Percentiles rank a stretch among this genome's conserved stretches.
Conservation (phyloP, 1,284 basidiomycete species). For the Entoloma clypeatum region DNA sequence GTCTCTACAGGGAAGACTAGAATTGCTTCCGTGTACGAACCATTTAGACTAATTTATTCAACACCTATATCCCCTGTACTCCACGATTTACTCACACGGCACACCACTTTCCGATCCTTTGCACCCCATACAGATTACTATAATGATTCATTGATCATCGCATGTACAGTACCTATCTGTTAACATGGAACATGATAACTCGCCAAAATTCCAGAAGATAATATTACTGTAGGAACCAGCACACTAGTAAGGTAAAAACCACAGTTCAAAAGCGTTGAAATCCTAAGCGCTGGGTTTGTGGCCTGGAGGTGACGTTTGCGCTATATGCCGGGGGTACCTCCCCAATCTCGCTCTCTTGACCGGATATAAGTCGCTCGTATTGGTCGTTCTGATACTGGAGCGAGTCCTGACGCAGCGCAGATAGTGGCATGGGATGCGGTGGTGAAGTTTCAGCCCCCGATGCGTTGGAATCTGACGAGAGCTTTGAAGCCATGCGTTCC, state of each 20-base stretch:
- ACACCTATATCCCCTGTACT: conserved; percentile 19
- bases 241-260: background rate
- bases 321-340: conserved; percentile 46
- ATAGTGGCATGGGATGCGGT: conserved; percentile 26
- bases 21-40: conserved; percentile 4
- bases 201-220: conserved; percentile 3
- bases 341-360: conserved; percentile 43
- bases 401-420: conserved; percentile 30
- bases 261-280: background rate
- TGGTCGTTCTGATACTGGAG: conserved; percentile 40
- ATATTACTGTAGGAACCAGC: conserved; percentile 4
- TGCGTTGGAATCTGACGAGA: conserved; percentile 32
- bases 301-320: too few species aligned
- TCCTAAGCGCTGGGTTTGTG: too few species aligned
- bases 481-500: conserved; percentile 28
- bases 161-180: too few species aligned
- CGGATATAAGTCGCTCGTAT: conserved; percentile 50
- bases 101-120: background rate
- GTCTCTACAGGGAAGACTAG: conserved; percentile 36
- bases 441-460: conserved; percentile 33
- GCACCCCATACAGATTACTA: background rate
- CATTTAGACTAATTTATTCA: conserved; percentile 19
- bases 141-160: too few species aligned
- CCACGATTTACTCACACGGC: conserved; percentile 15
- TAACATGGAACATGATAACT: conserved; percentile 6